These are phyloP conservation scores for Claviceps quebecensis DNA, from an alignment of 2,329 filamentous ascomycete species.

Conservation along the genomic window DNA sequence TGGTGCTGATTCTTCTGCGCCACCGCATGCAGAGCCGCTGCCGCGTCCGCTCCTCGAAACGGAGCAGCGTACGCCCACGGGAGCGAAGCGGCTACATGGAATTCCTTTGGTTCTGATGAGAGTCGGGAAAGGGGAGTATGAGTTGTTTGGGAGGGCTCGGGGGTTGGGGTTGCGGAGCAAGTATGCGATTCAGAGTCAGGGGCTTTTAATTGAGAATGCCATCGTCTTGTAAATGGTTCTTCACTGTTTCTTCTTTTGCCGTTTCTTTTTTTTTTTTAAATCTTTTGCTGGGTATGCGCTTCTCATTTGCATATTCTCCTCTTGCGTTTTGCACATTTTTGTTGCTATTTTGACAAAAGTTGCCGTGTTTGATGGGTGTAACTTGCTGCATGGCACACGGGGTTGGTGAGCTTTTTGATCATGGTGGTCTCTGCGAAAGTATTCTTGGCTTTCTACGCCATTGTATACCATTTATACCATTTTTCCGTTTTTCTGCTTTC, in stretches of 20 bases:
- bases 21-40: slow-evolving; percentile 15
- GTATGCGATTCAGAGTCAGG: slow-evolving; percentile 71
- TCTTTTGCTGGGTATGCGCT: neutral
- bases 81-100: slow-evolving; percentile 53
- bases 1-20: slow-evolving; percentile 3
- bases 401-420: no score
- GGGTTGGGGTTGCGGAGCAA: slow-evolving; percentile 63
- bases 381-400: no score
- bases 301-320: no score
- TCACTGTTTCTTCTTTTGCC: neutral
- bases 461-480: no score
- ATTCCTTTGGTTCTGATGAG: slow-evolving; percentile 76
- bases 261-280: no score
- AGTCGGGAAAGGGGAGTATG: slow-evolving; percentile 48
- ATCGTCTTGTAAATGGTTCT: slow-evolving; percentile 34
- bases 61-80: slow-evolving; percentile 54
- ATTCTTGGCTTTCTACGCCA: no score
- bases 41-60: slow-evolving; percentile 60
- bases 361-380: no score
- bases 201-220: slow-evolving; percentile 64
- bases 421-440: no score
- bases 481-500: no score
- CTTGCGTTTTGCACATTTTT: no score
- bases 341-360: no score
- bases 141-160: slow-evolving; percentile 45